These are phyloP conservation scores for Pichia sp. DNA, from an alignment of 1,139 yeast species.

Conservation along the genomic window DNA sequence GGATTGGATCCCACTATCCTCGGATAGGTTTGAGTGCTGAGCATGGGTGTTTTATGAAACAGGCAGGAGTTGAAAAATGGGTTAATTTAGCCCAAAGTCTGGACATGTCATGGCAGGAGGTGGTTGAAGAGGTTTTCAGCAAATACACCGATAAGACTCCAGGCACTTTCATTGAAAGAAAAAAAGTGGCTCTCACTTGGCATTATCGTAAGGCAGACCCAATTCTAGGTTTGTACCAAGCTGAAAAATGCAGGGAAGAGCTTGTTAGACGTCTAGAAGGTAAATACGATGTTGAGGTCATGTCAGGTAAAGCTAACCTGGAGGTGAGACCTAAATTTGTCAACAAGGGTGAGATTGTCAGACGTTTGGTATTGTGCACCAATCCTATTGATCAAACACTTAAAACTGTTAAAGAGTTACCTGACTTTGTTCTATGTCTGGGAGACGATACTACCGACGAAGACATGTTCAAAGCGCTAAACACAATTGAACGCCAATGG, in stretches of 20 bases:
- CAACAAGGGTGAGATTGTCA: conserved; percentile 95
- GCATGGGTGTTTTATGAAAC: conserved; percentile 93
- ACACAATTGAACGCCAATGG: conserved; percentile 53
- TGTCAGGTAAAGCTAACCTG: conserved; percentile 94
- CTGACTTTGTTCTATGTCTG: conserved; percentile 81
- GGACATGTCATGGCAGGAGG: conserved; percentile 93
- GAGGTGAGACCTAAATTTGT: conserved; percentile 94
- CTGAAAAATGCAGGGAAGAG: conserved; percentile 64
- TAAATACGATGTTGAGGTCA: conserved; percentile 86
- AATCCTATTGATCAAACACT: conserved; percentile 36
- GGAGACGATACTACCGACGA: conserved; percentile 98
- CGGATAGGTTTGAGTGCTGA: conserved; percentile 86
- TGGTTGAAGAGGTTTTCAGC: conserved; percentile 68
- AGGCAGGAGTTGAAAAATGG: conserved; percentile 63
- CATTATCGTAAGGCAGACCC: conserved; percentile 96
- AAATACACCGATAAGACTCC: conserved; percentile 84
- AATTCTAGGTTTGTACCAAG: conserved; percentile 83
- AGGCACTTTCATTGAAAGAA: conserved; percentile 80
- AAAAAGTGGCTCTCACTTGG: conserved; percentile 96
- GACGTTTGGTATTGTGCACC: conserved; percentile 60
- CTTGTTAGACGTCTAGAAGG: conserved; percentile 50
- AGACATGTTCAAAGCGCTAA: conserved; percentile 85
- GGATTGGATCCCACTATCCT: conserved; percentile 67
- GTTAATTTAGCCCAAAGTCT: conserved; percentile 72
- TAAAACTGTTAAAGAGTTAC: conserved; percentile 47